A percentile compares a stretch with the other conserved stretches of the same genome.
Conservation (phyloP, 2,329 filamentous ascomycete genomes). For the Trematosphaeria pertusa region DNA sequence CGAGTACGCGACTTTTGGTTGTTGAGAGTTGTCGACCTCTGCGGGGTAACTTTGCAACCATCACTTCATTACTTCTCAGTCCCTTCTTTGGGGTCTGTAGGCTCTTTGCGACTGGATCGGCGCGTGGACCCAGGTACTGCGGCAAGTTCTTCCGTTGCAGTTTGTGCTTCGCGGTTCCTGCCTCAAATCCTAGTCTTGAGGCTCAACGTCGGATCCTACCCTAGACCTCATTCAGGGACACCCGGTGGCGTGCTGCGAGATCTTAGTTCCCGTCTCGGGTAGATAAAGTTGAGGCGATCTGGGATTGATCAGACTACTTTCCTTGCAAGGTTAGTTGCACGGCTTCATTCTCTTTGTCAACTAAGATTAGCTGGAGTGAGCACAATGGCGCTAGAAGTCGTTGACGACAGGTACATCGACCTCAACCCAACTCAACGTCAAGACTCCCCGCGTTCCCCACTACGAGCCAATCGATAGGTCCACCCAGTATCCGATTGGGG, state of each 20-base stretch:
- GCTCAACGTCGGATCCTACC: neutral
- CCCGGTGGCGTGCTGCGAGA: conserved; percentile 32
- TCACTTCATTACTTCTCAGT: conserved; percentile 8
- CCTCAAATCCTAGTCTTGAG: neutral
- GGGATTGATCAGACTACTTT: conserved; percentile 24
- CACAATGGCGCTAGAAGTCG: conserved; percentile 24
- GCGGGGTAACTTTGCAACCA: conserved; percentile 15
- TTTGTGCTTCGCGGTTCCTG: neutral
- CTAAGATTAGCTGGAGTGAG: neutral
- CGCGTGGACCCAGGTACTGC: neutral
- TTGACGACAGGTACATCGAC: conserved; percentile 32
- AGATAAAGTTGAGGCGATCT: conserved; percentile 40
- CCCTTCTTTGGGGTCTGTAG: neutral
- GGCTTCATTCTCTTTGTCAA: neutral
- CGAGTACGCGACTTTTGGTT: neutral
- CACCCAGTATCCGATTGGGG: conserved; percentile 14
- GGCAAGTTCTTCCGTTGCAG: neutral
- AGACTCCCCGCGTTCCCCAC: conserved; percentile 19
- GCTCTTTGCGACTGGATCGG: neutral
- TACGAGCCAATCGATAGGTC: conserved; percentile 26
- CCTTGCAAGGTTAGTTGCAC: conserved; percentile 16
- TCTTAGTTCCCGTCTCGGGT: conserved; percentile 43
- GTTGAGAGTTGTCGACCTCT: too few relatives aligned
- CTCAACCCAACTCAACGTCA: conserved; percentile 37
- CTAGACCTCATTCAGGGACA: neutral